Conservation (phyloP, 495 filamentous ascomycete species). For the Evansstolkia leycettana region DNA sequence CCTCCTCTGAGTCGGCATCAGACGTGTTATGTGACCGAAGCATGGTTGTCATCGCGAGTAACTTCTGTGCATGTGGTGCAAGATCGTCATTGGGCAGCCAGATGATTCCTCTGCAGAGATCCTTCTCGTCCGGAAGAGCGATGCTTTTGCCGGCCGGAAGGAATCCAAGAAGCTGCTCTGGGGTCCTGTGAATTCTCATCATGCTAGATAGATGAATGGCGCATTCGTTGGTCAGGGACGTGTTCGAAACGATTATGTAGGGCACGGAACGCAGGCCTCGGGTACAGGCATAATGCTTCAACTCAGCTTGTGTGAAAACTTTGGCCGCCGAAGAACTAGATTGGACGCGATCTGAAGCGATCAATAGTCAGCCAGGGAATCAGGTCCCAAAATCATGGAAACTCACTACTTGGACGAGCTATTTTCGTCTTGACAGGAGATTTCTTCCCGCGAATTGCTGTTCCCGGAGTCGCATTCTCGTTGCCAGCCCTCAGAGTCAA, state of each 20-base stretch:
- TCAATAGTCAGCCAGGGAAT: too few relatives aligned
- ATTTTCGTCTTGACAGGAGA: conserved; percentile 12
- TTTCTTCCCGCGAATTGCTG: conserved; percentile 5
- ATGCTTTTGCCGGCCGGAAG: conserved; percentile 22
- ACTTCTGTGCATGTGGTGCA: conserved; percentile 17
- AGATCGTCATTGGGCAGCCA: conserved; percentile 22
- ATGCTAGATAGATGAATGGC: conserved; percentile 34
- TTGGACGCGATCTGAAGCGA: too few relatives aligned
- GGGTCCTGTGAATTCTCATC: conserved; percentile 26
- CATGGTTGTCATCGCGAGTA: conserved; percentile 45
- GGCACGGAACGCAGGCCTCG: conserved; percentile 35
- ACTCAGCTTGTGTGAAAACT: conserved; percentile 2
- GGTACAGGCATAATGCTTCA: conserved; percentile 20
- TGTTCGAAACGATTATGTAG: conserved; percentile 27
- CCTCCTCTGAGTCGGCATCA: conserved; percentile 5
- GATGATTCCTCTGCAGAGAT: conserved; percentile 19
- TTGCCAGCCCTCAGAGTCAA: conserved; percentile 1
- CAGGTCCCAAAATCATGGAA: too few relatives aligned
- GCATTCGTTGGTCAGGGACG: conserved; percentile 21
- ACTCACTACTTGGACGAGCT: conserved; percentile 7
- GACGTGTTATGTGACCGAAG: conserved; percentile 5
- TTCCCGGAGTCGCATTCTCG: conserved; percentile 2
- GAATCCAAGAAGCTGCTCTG: conserved; percentile 25
- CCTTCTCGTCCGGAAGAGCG: conserved; percentile 11
- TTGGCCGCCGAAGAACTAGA: too few relatives aligned